Conservation (phyloP, 306 rosid genomes). For the Casuarina equisetifolia region DNA sequence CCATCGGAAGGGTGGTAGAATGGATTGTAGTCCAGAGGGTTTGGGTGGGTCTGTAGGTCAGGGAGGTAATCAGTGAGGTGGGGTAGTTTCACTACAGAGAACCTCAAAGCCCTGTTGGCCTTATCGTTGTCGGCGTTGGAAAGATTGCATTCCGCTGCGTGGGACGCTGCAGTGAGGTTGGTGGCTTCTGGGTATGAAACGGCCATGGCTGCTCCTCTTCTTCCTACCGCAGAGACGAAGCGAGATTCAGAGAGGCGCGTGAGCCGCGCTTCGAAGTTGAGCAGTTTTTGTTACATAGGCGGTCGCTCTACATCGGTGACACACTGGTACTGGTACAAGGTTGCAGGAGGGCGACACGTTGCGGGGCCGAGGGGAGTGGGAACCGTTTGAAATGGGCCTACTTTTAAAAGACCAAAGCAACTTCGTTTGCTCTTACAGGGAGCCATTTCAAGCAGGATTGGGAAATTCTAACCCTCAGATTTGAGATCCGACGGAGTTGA, state of each 20-base stretch:
- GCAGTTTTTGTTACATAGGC: neutral
- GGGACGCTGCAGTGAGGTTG: neutral
- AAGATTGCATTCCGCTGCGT: neutral
- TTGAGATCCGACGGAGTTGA: too few relatives aligned
- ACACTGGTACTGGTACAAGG: neutral
- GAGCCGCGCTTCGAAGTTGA: neutral
- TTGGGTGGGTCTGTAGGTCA: conserved; percentile 24
- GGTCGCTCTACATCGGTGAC: neutral
- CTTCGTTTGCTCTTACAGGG: too few relatives aligned
- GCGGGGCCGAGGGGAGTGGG: too few relatives aligned
- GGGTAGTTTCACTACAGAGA: conserved; percentile 20
- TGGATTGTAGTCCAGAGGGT: conserved; percentile 40
- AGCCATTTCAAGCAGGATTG: too few relatives aligned
- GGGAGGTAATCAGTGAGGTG: conserved; percentile 34
- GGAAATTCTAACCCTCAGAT: too few relatives aligned
- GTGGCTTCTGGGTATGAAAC: neutral
- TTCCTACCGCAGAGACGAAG: neutral
- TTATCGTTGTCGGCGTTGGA: neutral
- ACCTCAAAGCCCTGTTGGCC: neutral
- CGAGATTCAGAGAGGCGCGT: neutral
- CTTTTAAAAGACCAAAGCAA: too few relatives aligned
- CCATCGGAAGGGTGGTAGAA: conserved; percentile 40
- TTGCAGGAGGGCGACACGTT: neutral
- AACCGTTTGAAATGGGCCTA: too few relatives aligned
- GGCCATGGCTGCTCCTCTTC: conserved; percentile 11